Evolutionary conservation across 139 green algal species (phyloP), one percentile per base, ranked within the genome.

Genomic region (Spirogloea muscicola): DNA sequence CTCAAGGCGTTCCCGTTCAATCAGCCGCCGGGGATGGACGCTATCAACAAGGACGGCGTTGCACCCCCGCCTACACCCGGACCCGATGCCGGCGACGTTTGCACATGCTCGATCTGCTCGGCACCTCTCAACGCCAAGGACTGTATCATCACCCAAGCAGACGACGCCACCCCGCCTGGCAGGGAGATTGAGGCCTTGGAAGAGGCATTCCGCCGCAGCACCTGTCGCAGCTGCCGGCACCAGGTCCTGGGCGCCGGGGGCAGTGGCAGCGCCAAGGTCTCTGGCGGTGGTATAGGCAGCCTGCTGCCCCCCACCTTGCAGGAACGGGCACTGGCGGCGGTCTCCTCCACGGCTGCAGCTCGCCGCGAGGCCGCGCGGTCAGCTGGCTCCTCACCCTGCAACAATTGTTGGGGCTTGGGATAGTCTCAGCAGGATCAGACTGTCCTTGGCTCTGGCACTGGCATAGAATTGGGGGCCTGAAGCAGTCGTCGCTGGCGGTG

Each of bases 1-100:
- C 59, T 68, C 5, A n/a, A 68, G 27, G 33, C 59, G 9, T 68
- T 68, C 48, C 4, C 59, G 41, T 68, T 68, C 27, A 68, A 68
- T 36, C 43, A 10, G 43, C 10, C 43, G 43, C 43, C 10, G 43
- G 43, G 43, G 43, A 62, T 62, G 52, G 52, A 21, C 21, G 21
- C 46, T 21, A 55, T 21, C 46, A 55, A 55, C 46, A 55, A 62
- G 21, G 21, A 55, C n/a, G n/a, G n/a, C n/a, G n/a, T n/a, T n/a
- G n/a, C n/a, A n/a, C n/a, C n/a, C n/a, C n/a, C n/a, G n/a, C n/a
- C n/a, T n/a, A n/a, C n/a, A n/a, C n/a, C n/a, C n/a, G n/a, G n/a
- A n/a, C n/a, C n/a, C n/a, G n/a, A n/a, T n/a, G n/a, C n/a, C n/a
- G 21, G 46, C 46, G 21, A 21, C 21, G 21, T 55, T 21, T 21